Percentiles rank a stretch among this genome's conserved stretches.
Conservation (phyloP, 164 flowering plant species). For the Berberis thunbergii region DNA sequence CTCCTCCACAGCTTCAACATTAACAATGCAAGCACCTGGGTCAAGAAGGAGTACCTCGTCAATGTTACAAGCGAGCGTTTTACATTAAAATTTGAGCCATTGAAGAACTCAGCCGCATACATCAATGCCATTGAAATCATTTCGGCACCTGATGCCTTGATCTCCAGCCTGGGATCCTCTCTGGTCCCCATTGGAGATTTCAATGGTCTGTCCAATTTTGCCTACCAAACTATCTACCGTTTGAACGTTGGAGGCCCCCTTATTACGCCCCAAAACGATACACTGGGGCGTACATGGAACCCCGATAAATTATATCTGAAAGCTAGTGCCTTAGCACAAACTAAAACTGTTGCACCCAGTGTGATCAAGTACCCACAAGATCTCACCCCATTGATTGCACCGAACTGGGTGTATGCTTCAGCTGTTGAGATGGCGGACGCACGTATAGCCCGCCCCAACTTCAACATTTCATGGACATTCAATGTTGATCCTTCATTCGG, state of each 20-base stretch:
- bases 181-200: neutral
- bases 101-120: neutral
- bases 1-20: neutral
- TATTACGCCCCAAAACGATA: neutral
- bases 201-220: neutral
- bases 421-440: slow-evolving; percentile 1
- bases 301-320: neutral
- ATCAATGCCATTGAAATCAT: slow-evolving; percentile 3
- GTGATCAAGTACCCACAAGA: neutral
- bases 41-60: slow-evolving; percentile 2
- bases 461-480: neutral
- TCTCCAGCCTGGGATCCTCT: neutral
- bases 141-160: neutral
- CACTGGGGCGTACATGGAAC: neutral
- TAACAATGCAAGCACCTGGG: neutral
- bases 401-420: slow-evolving; percentile 2
- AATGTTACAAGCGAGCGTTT: neutral
- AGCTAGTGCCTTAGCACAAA: neutral
- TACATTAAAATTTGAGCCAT: neutral
- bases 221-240: neutral
- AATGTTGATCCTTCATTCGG: neutral
- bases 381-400: neutral
- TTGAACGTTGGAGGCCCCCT: slow-evolving; percentile 3
- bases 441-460: neutral
- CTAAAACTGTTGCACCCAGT: neutral